phyloP scores from a whole-genome alignment of 495 filamentous ascomycete genomes.

The Hypoxylon crocopeplum region DNA sequence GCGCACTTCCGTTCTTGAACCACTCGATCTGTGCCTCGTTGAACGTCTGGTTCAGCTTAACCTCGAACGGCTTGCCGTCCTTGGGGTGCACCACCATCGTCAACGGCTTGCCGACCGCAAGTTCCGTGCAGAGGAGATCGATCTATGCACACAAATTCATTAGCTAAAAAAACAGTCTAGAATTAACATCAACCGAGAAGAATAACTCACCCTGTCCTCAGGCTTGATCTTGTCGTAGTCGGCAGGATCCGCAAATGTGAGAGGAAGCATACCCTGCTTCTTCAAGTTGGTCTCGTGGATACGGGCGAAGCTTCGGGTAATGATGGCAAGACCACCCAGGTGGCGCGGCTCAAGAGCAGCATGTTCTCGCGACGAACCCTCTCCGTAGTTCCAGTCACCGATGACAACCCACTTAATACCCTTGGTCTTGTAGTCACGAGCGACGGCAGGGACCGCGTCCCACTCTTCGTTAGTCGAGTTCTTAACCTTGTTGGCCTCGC shows the following conservation, averaged over 20 bases:
- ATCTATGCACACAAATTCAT: conserved; percentile 55
- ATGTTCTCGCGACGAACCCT: conserved; percentile 97
- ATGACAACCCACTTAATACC: conserved; percentile 96
- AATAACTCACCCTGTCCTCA: conserved; percentile 71
- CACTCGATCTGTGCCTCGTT: conserved; percentile 96
- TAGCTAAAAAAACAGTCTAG: conserved; percentile 11
- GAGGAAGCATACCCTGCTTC: conserved; percentile 99
- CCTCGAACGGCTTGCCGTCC: conserved; percentile 77
- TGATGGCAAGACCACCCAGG: conserved; percentile 96
- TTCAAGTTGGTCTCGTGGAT: conserved; percentile 99
- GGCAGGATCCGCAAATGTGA: conserved; percentile 91
- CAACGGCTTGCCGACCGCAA: conserved; percentile 92
- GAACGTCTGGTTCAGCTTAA: conserved; percentile 92
- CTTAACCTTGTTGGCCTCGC: conserved; percentile 97
- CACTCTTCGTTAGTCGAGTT: conserved; percentile 84
- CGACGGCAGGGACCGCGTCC: conserved; percentile 89
- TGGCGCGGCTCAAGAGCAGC: conserved; percentile 97
- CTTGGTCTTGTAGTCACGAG: conserved; percentile 98
- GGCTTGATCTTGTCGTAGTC: conserved; percentile 98
- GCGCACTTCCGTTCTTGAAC: conserved; percentile 95
- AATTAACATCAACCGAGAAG: background rate
- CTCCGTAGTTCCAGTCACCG: conserved; percentile 99
- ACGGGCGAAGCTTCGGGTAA: conserved; percentile 94
- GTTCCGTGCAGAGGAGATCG: conserved; percentile 86
- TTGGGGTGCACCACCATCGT: conserved; percentile 91